Conservation (phyloP, 2,329 filamentous ascomycete species). For the Hypocreales sp. region DNA sequence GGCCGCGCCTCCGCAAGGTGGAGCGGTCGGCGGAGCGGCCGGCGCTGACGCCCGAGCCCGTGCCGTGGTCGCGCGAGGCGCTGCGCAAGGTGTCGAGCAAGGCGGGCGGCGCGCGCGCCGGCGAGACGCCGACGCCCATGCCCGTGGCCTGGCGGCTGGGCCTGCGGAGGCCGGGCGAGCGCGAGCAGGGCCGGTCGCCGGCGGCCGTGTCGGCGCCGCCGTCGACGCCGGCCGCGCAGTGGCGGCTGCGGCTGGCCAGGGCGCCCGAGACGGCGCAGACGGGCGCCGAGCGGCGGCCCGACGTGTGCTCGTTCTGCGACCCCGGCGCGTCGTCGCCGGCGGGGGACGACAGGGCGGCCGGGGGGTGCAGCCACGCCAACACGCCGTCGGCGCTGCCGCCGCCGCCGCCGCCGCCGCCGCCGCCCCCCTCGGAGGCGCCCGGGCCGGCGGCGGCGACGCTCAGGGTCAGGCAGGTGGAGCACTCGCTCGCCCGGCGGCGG, state of each 20-base stretch:
- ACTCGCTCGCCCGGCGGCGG: constrained; percentile 10
- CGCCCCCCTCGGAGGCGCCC: not conserved
- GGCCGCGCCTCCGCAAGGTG: constrained; percentile 5
- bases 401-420: too few species aligned
- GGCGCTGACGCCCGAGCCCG: not conserved
- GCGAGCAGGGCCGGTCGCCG: not conserved
- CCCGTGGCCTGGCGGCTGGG: constrained; percentile 1
- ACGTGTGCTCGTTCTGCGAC: constrained; percentile 6
- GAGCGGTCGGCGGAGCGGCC: not conserved
- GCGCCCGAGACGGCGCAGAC: not conserved
- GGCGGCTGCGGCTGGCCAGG: constrained; percentile 4
- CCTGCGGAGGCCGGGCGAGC: not conserved
- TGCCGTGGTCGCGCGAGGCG: constrained; percentile 2
- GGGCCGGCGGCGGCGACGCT: constrained; percentile 6
- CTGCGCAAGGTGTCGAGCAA: constrained; percentile 3
- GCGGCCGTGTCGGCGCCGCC: not conserved
- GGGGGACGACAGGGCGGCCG: not conserved
- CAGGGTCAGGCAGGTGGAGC: constrained; percentile 13
- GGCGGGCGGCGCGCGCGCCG: not conserved
- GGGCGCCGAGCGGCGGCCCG: not conserved
- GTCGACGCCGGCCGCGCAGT: constrained; percentile 4
- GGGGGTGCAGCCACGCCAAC: constrained; percentile 1
- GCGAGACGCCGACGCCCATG: not conserved
- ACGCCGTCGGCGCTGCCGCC: too few species aligned
- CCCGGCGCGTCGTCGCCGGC: not conserved